Percentiles rank a stretch among this genome's conserved stretches.
phyloP scores from a whole-genome alignment of 1,139 yeast genomes.

The Suzukiozyma palmioleophila region DNA sequence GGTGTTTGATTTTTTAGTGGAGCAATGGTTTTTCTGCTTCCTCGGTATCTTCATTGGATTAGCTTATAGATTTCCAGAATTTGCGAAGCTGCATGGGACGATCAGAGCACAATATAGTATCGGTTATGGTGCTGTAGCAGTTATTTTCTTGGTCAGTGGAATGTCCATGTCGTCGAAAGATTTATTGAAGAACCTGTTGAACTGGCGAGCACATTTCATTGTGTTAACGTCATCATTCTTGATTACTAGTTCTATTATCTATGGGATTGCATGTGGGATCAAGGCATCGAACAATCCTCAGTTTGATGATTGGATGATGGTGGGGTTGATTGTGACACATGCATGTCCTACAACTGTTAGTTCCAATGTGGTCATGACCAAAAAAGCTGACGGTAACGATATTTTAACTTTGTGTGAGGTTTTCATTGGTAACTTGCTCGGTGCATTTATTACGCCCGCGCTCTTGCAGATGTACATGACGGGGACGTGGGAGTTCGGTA shows the following conservation, averaged over 20 bases:
- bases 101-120: constrained; percentile 70
- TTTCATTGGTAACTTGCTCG: constrained; percentile 75
- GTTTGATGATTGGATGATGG: constrained; percentile 71
- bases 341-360: constrained; percentile 90
- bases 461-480: constrained; percentile 65
- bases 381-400: constrained; percentile 75
- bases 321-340: constrained; percentile 76
- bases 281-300: constrained; percentile 49
- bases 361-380: constrained; percentile 91
- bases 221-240: constrained; percentile 67
- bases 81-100: constrained; percentile 81
- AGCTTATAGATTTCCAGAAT: constrained; percentile 74
- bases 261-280: constrained; percentile 69
- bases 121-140: constrained; percentile 82
- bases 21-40: constrained; percentile 71
- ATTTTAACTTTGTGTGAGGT: constrained; percentile 79
- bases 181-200: constrained; percentile 53
- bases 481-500: constrained; percentile 71
- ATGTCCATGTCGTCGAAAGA: constrained; percentile 66
- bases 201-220: constrained; percentile 81
- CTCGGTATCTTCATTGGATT: constrained; percentile 70
- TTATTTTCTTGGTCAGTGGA: constrained; percentile 78
- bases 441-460: constrained; percentile 86
- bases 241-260: constrained; percentile 70
- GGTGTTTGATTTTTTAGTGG: constrained; percentile 24